phyloP scores from a whole-genome alignment of 192 early-diverging fungal genomes.

The Backusella morwellensis region DNA sequence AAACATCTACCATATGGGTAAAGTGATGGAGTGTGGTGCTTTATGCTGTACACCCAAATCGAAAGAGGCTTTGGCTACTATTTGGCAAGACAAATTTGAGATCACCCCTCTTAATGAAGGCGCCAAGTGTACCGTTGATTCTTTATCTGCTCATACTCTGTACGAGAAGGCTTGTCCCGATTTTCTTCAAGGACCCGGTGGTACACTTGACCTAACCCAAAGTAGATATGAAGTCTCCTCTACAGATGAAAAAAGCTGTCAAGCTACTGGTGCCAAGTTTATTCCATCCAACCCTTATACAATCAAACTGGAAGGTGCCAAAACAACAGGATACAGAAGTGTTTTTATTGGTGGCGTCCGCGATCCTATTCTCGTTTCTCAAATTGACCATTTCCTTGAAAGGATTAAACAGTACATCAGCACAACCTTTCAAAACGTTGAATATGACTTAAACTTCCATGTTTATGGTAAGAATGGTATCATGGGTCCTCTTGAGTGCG shows the following conservation, averaged over 20 bases:
- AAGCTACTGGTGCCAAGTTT: conserved; percentile 6
- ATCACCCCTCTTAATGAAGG: neutral
- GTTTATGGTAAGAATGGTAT: conserved; percentile 17
- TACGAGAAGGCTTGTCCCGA: conserved; percentile 19
- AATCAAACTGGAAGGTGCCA: conserved; percentile 18
- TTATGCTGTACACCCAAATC: conserved; percentile 15
- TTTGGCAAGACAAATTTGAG: neutral
- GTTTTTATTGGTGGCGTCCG: conserved; percentile 17
- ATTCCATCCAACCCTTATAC: conserved; percentile 7
- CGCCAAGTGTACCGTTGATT: neutral
- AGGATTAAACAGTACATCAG: neutral
- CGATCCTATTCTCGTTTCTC: conserved; percentile 20
- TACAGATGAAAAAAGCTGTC: neutral
- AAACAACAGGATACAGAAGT: conserved; percentile 5
- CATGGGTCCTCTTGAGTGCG: neutral
- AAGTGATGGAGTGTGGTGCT: conserved; percentile 24
- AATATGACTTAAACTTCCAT: conserved; percentile 2
- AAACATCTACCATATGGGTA: conserved; percentile 21
- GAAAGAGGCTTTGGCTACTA: conserved; percentile 14
- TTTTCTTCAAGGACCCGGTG: conserved; percentile 15
- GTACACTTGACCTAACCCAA: conserved; percentile 10
- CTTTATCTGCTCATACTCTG: conserved; percentile 17
- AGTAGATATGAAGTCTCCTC: neutral
- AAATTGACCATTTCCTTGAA: conserved; percentile 2
- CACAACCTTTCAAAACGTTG: neutral